Evolutionary conservation across 2,329 filamentous ascomycete species (phyloP), one percentile per base, ranked within the genome.

Genomic region (Talaromyces sp.): DNA sequence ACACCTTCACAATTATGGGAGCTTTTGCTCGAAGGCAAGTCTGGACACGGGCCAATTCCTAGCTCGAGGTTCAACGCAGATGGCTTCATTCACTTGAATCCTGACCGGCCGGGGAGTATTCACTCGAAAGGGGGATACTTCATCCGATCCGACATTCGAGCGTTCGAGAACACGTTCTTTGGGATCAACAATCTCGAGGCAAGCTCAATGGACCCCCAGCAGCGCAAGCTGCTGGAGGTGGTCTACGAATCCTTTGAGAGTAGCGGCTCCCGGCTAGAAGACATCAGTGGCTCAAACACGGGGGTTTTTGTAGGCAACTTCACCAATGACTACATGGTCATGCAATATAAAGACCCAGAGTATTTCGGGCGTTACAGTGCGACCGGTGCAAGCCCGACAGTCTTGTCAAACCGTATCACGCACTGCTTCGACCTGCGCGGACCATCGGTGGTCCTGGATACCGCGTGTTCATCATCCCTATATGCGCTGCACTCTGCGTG

Each of bases 161-260:
- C 6, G 1, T 69, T 71, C 28, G 68, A 72, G 36, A 63, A 66
- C 1, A 6, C 60, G 0, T 70, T 72, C 54, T 71, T 71, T 56
- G 63, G 63, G 28, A 67, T 69, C n/a, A 61, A 55, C 16, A 30
- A 57, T 6, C 47, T 28, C 0, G 61, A 63, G 18, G 56, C 57
- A 4, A 36, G 8, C 6, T 30, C 18, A 4, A 63, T 63, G 57
- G 59, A 60, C 30, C 60, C 60, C 27, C 60, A 62, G 23, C 60
- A 62, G 27, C 33, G 60, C 31, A 33, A 42, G 14, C 33, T 62
- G 2, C 60, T 62, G 4, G 60, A 62, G 31, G 28, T 59, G 3
- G 60, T 54, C 27, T 56, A 52, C 31, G 56, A 62, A 18, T 34
- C 7, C 2, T 51, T 62, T 1, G 76, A 78, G 47, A 72, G 66